Percentiles rank a stretch among this genome's conserved stretches.
These are phyloP conservation scores for Scalesia atractyloides DNA, from an alignment of 129 eudicot genomes.

Conservation along the genomic window DNA sequence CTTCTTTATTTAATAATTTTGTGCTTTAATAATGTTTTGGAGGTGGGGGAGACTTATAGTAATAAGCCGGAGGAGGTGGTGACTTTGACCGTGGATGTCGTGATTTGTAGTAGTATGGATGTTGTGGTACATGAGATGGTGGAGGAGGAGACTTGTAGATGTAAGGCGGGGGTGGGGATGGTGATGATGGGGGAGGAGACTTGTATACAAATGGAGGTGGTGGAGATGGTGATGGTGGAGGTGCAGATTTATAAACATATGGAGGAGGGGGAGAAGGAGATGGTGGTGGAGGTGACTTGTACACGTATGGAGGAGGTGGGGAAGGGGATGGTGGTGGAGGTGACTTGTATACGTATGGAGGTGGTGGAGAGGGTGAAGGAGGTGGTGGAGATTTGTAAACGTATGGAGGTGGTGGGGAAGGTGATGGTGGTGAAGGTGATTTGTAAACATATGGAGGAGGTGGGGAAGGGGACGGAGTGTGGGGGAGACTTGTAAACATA, in stretches of 20 bases:
- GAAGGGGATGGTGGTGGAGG: neutral
- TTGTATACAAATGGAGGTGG: constrained; percentile 20
- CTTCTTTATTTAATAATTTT: neutral
- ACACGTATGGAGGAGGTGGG: neutral
- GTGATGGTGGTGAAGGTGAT: neutral
- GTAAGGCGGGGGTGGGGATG: constrained; percentile 3
- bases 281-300: neutral
- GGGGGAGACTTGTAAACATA: constrained; percentile 4
- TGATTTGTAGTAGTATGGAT: constrained; percentile 8
- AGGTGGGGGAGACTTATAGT: constrained; percentile 29
- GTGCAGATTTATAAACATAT: neutral
- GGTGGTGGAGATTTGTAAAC: neutral
- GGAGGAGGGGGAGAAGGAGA: constrained; percentile 4
- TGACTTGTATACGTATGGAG: neutral
- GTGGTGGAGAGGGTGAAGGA: neutral
- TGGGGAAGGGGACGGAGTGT: neutral
- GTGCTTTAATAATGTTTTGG: constrained; percentile 19
- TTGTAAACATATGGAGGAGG: neutral
- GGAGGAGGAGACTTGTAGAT: constrained; percentile 21
- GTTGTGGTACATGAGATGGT: neutral
- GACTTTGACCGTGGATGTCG: constrained; percentile 12
- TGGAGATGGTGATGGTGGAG: neutral
- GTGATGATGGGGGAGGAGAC: constrained; percentile 1
- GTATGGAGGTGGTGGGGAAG: neutral
- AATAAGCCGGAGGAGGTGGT: constrained; percentile 10